Conservation (phyloP, 129 eudicot species). For the Cynara cardunculus region DNA sequence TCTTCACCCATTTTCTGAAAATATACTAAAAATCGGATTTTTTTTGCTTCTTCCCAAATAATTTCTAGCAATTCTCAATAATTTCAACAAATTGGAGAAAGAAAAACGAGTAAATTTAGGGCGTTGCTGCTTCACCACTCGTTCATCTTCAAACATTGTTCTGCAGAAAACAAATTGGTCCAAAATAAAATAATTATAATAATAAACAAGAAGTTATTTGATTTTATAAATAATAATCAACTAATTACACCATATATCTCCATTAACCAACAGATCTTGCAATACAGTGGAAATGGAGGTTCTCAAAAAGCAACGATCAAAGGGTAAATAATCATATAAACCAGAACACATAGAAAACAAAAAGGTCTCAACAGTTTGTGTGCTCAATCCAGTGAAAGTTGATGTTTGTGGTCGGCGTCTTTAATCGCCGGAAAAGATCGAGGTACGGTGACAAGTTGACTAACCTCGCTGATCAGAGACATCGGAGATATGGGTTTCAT, state of each 20-base stretch:
- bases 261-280: conserved; percentile 35
- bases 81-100: background rate
- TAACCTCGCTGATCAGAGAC: conserved; percentile 27
- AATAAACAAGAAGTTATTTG: background rate
- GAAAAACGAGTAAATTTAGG: background rate
- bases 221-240: background rate
- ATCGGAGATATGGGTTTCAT: conserved; percentile 23
- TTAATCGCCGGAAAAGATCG: conserved; percentile 5
- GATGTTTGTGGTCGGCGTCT: background rate
- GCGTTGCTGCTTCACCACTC: background rate
- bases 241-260: conserved; percentile 1
- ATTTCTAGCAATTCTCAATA: conserved; percentile 6
- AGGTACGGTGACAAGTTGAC: conserved; percentile 2
- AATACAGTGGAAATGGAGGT: background rate
- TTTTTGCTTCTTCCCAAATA: background rate
- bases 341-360: background rate
- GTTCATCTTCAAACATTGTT: conserved; percentile 3
- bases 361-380: background rate
- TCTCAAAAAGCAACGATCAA: conserved; percentile 9
- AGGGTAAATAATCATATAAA: conserved; percentile 3
- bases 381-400: background rate
- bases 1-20: conserved; percentile 42
- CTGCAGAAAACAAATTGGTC: conserved; percentile 16
- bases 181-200: background rate
- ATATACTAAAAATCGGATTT: conserved; percentile 20